A percentile compares a stretch with the other conserved stretches of the same genome.
Evolutionary conservation across 495 filamentous ascomycete species (phyloP).

Genomic region (Aspergillus biplanus): DNA sequence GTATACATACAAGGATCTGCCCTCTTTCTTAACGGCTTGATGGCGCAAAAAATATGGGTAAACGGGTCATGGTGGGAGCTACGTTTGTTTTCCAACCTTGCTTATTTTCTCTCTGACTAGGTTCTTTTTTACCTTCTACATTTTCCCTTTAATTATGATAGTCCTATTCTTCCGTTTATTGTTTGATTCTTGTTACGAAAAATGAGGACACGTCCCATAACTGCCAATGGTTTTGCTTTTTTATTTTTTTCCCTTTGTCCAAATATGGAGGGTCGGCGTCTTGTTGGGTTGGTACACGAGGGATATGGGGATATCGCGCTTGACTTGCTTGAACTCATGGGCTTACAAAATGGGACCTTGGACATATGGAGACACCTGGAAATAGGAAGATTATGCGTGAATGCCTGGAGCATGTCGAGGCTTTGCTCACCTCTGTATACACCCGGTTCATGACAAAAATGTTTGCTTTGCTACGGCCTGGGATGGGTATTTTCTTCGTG

Average conservation of each 20-base stretch:
- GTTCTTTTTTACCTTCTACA: too few relatives aligned
- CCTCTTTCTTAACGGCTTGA: constrained; percentile 38
- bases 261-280: constrained; percentile 34
- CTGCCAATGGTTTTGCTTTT: constrained; percentile 35
- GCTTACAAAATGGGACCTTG: constrained; percentile 31
- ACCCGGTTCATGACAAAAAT: constrained; percentile 33
- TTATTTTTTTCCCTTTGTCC: constrained; percentile 20
- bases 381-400: constrained; percentile 24
- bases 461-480: constrained; percentile 21
- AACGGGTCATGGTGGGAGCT: constrained; percentile 32
- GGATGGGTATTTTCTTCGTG: background rate
- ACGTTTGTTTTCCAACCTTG: constrained; percentile 30
- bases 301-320: constrained; percentile 27
- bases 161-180: constrained; percentile 29
- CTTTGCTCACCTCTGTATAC: constrained; percentile 33
- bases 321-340: constrained; percentile 21
- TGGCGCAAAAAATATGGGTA: constrained; percentile 38
- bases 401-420: constrained; percentile 27
- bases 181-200: constrained; percentile 30
- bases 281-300: constrained; percentile 31
- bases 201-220: constrained; percentile 30
- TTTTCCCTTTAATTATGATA: constrained; percentile 31
- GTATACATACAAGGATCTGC: constrained; percentile 50
- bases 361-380: constrained; percentile 30
- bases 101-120: constrained; percentile 21